Evolutionary conservation across 345 rosid genomes (phyloP), one percentile per base, ranked within the genome.

Genomic region (Erucastrum elatum): DNA sequence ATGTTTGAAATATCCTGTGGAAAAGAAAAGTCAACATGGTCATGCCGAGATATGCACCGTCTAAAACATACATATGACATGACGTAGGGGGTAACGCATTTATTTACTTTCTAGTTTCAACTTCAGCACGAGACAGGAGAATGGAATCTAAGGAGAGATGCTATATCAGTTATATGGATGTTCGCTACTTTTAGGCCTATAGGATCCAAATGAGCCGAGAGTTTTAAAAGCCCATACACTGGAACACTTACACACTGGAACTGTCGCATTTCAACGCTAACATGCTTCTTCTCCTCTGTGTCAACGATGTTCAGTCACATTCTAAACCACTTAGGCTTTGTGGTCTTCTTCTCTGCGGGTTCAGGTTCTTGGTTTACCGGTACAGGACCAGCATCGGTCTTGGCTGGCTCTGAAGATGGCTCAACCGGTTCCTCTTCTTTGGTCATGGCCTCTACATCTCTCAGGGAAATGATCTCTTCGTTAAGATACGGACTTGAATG

Each of bases 51-150:
- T 33, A 0, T 33, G 35, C 1, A 33, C 35, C 31, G 4, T 30
- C 31, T 30, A 30, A 30, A 30, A n/a, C 35, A 33, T 33, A 33
- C 35, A 33, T 33, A 33, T 4, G 35, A 33, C 35, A n/a, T n/a
- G n/a, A n/a, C n/a, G 35, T 33, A 30, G 33, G 33, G 33, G 33
- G 4, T 30, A 30, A 16, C 31, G 60, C 49, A 16, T 73, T 46
- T 41, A 31, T 74, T 64, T 51, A 64, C 70, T 63, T 64, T 73
- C 13, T 13, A 49, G 10, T 33, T 51, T 25, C 71, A 16, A 30
- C 6, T n/a, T 53, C n/a, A 6, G 39, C 4, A 30, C 17, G 8
- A 37, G 8, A 27, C 16, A 37, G 0, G 33, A 30, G 0, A 53
- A n/a, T n/a, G n/a, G 1, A 35, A 13, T 55, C 10, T 4, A 31